These are phyloP conservation scores for Aspergillus sp. DNA, from an alignment of 2,329 filamentous ascomycete species.

Conservation along the genomic window DNA sequence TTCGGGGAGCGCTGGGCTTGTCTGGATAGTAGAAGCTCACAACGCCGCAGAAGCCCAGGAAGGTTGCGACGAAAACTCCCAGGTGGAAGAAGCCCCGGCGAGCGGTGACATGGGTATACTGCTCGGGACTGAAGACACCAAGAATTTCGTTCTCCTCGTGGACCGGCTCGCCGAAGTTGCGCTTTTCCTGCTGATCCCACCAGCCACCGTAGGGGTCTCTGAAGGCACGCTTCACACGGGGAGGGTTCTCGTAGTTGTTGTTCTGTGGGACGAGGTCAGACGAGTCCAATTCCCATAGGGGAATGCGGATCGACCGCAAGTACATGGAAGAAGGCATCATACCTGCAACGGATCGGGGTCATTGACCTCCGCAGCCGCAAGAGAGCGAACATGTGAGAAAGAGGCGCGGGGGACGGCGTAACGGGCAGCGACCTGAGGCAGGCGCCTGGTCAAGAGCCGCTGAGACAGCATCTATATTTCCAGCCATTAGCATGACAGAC, in stretches of 20 bases:
- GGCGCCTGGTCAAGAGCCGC: slow-evolving; percentile 44
- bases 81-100: slow-evolving; percentile 69
- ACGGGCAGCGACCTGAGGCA: slow-evolving; percentile 40
- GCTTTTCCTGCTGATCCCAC: slow-evolving; percentile 97
- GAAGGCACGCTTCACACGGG: slow-evolving; percentile 77
- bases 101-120: slow-evolving; percentile 81
- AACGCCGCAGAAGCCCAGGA: slow-evolving; percentile 65
- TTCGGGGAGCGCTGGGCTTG: slow-evolving; percentile 65
- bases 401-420: slow-evolving; percentile 39
- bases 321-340: slow-evolving; percentile 11
- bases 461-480: slow-evolving; percentile 44
- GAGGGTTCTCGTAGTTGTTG: slow-evolving; percentile 49
- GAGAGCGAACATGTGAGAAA: slow-evolving; percentile 42
- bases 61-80: slow-evolving; percentile 63
- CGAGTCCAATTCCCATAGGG: slow-evolving; percentile 11
- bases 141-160: slow-evolving; percentile 96
- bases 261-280: slow-evolving; percentile 37
- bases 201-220: slow-evolving; percentile 90
- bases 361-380: slow-evolving; percentile 39
- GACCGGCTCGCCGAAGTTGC: slow-evolving; percentile 94
- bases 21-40: slow-evolving; percentile 73
- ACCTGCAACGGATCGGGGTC: slow-evolving; percentile 43
- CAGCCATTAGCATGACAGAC: slow-evolving; percentile 22
- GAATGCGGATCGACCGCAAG: slow-evolving; percentile 1
- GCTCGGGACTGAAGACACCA: slow-evolving; percentile 82